Evolutionary conservation across 345 rosid genomes (phyloP).

Genomic region (Angophora floribunda): DNA sequence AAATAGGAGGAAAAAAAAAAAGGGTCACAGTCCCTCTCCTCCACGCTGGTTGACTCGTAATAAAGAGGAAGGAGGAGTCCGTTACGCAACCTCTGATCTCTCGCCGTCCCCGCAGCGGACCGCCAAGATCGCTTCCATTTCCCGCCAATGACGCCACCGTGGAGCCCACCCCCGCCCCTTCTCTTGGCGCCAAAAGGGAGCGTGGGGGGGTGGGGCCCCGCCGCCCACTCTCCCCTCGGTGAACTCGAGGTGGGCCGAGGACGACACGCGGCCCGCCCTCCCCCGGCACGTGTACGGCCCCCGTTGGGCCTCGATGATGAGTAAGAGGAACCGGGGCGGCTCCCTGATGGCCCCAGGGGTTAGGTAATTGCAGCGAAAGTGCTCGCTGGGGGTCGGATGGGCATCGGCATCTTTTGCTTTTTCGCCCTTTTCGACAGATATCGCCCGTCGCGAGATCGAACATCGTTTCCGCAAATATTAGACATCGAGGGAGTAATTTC

Average conservation of each 20-base stretch:
- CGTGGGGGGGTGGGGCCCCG: neutral
- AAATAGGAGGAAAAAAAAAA: neutral
- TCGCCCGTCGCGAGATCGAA: neutral
- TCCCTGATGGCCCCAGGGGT: neutral
- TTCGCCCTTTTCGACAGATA: neutral
- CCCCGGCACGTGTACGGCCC: neutral
- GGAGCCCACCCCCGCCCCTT: constrained; percentile 3
- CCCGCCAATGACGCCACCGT: constrained; percentile 27
- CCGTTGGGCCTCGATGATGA: neutral
- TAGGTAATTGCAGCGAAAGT: neutral
- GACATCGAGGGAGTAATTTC: neutral
- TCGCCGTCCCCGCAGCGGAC: neutral
- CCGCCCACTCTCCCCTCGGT: neutral
- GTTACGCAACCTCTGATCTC: constrained; percentile 3
- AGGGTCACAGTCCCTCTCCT: neutral
- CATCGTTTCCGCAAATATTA: neutral
- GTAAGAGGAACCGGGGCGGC: neutral
- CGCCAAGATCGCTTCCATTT: constrained; percentile 9
- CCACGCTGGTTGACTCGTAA: neutral
- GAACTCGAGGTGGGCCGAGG: neutral
- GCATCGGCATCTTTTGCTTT: neutral
- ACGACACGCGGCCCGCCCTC: neutral
- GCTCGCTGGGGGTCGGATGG: neutral
- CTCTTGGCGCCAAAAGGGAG: constrained; percentile 20
- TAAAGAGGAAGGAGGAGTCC: neutral